phyloP scores from a whole-genome alignment of 352 stramenopile species.

The Phytopythium boreale region DNA sequence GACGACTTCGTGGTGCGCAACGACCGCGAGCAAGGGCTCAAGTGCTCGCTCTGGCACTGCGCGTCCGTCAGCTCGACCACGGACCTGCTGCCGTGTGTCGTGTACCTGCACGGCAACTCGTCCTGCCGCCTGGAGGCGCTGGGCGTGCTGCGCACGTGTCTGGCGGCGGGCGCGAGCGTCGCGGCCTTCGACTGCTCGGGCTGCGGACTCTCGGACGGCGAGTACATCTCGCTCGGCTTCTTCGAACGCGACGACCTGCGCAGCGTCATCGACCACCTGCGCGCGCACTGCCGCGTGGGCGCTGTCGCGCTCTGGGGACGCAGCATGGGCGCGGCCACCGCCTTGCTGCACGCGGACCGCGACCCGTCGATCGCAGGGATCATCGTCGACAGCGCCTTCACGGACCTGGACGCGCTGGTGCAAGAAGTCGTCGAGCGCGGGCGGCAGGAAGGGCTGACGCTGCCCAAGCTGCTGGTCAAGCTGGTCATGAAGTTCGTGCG shows the following conservation, averaged over 20 bases:
- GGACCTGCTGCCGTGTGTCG: slow-evolving; percentile 87
- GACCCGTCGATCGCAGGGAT: slow-evolving; percentile 97
- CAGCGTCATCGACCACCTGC: slow-evolving; percentile 93
- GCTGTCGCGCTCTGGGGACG: slow-evolving; percentile 96
- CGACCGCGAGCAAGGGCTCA: slow-evolving; percentile 78
- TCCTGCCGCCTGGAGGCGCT: slow-evolving; percentile 94
- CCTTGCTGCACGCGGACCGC: slow-evolving; percentile 95
- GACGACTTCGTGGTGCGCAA: slow-evolving; percentile 90
- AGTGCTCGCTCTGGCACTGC: slow-evolving; percentile 95
- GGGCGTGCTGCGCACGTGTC: slow-evolving; percentile 82
- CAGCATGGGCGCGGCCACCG: slow-evolving; percentile 97
- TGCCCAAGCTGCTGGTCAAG: slow-evolving; percentile 90
- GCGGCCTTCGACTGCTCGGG: slow-evolving; percentile 97
- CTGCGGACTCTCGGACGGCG: slow-evolving; percentile 94
- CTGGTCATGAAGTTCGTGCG: slow-evolving; percentile 91
- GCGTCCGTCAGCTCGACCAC: slow-evolving; percentile 28
- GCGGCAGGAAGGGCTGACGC: slow-evolving; percentile 90
- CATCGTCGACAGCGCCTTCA: slow-evolving; percentile 97
- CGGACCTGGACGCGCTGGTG: slow-evolving; percentile 93
- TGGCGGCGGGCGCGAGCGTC: slow-evolving; percentile 93
- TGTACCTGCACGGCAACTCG: slow-evolving; percentile 99
- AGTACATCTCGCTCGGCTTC: slow-evolving; percentile 97
- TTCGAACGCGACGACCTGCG: slow-evolving; percentile 91
- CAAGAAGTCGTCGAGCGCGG: slow-evolving; percentile 98
- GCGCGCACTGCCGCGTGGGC: slow-evolving; percentile 86